Evolutionary conservation across 805 yeast genomes (phyloP), one percentile per base, ranked within the genome.

Genomic region (Kodamaea lidongshanica): DNA sequence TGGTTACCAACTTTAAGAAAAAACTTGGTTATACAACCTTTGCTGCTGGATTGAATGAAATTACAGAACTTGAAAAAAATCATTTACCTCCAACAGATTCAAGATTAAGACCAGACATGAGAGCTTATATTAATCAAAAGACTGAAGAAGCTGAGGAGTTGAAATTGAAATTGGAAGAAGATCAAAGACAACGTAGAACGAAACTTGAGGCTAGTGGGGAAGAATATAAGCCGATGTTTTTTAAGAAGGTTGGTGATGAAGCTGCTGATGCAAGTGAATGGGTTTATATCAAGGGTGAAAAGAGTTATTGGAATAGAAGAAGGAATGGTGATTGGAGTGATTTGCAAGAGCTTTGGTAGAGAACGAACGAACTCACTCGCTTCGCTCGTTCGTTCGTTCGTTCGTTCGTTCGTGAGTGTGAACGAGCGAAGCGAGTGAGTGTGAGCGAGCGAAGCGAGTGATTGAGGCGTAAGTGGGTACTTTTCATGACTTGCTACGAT

Each of bases 21-120:
- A 83, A 83, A 50, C 92, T 77, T 58, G 98, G 98, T 0, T 87
- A 87, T 50, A 79, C 96, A 0, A 65, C 67, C 31, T 92, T 80
- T 60, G 77, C 95, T 1, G 85, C 94, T 6, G 70, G 79, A 22
- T 62, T 92, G 50, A 87, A 87, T 50, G 83, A 86, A 37, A 72
- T 88, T 22, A 83, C 95, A 0, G 60, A 52, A 3, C 56, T 89
- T 9, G 96, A 89, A 49, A 39, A 67, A 16, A 80, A 62, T 3
- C 32, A 55, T 2, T 44, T 88, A 22, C 80, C 96, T 5, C 88
- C 88, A 3, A 84, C 92, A 1, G 98, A 92, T 52, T 82, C 96
- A 6, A 73, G 98, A 48, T 56, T 77, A 25, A 72, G 98, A 48
- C 97, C 96, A 1, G 98, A 92, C 52, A 74, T 86, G 48, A 61